These are phyloP conservation scores for Prunus salicina DNA, from an alignment of 306 rosid genomes.

Conservation along the genomic window DNA sequence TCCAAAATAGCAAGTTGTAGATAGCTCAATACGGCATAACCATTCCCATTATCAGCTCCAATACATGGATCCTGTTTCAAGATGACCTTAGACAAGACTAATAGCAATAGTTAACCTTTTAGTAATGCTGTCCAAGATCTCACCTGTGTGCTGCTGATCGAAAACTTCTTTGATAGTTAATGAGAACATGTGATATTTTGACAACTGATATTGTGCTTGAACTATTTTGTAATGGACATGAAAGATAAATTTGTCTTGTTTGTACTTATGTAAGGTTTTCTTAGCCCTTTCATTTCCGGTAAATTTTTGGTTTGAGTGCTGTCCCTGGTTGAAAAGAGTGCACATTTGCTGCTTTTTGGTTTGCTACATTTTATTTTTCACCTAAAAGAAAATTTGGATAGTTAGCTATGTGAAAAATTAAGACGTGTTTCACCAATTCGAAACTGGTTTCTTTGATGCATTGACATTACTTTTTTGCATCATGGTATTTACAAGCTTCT, in stretches of 20 bases:
- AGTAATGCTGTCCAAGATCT: neutral
- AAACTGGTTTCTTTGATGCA: constrained; percentile 25
- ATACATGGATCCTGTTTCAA: constrained; percentile 43
- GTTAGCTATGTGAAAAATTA: neutral
- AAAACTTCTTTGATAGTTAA: neutral
- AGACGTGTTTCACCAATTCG: constrained; percentile 36
- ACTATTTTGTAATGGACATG: neutral
- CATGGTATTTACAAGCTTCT: constrained; percentile 48
- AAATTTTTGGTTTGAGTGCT: neutral
- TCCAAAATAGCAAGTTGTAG: constrained; percentile 31
- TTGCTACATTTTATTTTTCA: neutral
- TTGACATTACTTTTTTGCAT: constrained; percentile 40
- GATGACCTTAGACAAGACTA: neutral
- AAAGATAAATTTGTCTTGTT: neutral
- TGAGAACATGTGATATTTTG: neutral
- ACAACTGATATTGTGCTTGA: neutral
- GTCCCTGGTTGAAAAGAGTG: neutral
- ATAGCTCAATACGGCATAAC: constrained; percentile 34
- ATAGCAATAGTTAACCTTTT: neutral
- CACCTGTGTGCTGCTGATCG: neutral
- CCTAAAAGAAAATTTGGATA: neutral
- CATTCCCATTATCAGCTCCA: neutral
- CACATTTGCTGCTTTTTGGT: neutral
- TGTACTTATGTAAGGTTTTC: neutral
- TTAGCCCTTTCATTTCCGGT: neutral